Base-by-base conservation (phyloP, 257 asterid genomes). In the Scutellaria minor region DNA sequence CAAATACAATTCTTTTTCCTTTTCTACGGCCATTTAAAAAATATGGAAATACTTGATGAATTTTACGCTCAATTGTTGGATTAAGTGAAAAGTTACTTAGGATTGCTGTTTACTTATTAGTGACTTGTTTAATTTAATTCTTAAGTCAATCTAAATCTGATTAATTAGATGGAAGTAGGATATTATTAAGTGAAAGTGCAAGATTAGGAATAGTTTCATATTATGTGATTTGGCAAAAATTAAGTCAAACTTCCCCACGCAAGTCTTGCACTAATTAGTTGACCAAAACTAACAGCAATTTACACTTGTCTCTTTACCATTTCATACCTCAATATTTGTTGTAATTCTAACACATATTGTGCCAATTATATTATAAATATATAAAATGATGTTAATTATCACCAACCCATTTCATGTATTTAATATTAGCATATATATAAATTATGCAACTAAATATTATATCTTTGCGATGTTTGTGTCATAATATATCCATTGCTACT, bases 191-290 rank as follows among this genome's bases (percentile, higher is more conserved):
- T 31, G 37, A 31, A 31, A 70, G 66, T 75, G 68, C 58, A 64
- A 74, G 76, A 69, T 46, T 9, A 37, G 14, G 39, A 59, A 37
- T 60, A 57, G 12, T 22, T 35, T 59, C 11, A 59, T 59, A 12
- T 20, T 55, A 15, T 18, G 59, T 35, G 40, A 12, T 58, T 64
- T 54, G 39, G 69, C 45, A 64, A 41, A 41, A 66, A 57, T 72
- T 74, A 50, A 27, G 88, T 87, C 82, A 85, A 83, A 57, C n/a
- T 45, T 64, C 70, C 77, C 22, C 27, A 45, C 74, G 73, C 63
- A 78, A 65, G 78, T 24, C 58, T 70, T 59, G 78, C 37, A 66
- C 48, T 69, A 63, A 76, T 85, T 88, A 78, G 94, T 77, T 88
- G 67, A 82, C 89, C 83, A 78, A 80, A 69, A 79, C 78, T 31